phyloP scores from a whole-genome alignment of 257 asterid genomes.

The Galeopsis tetrahit region DNA sequence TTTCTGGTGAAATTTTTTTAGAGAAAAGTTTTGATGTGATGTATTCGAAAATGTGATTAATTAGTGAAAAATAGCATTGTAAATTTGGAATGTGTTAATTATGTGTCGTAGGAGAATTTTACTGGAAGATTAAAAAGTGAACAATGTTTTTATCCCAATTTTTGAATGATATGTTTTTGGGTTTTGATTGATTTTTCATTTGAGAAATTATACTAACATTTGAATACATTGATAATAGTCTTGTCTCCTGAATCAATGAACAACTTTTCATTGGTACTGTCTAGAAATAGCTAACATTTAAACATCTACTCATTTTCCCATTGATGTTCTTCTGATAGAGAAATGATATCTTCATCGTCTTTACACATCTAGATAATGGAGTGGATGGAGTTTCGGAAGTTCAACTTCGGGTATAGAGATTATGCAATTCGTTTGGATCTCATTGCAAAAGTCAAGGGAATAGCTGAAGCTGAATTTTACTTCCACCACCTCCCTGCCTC shows the following conservation, averaged over 20 bases:
- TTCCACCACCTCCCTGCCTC: conserved; percentile 52
- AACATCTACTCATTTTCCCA: neutral
- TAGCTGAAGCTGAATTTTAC: conserved; percentile 76
- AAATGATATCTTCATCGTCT: conserved; percentile 26
- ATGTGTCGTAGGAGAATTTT: neutral
- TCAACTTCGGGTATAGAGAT: conserved; percentile 47
- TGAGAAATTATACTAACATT: neutral
- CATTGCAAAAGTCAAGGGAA: conserved; percentile 59
- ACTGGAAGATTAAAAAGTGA: neutral
- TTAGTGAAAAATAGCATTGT: neutral
- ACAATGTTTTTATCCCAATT: neutral
- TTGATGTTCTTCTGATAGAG: neutral
- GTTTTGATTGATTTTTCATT: conserved; percentile 7
- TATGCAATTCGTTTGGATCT: conserved; percentile 65
- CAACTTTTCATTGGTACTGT: neutral
- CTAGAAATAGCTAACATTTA: neutral
- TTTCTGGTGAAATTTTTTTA: neutral
- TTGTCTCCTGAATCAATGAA: neutral
- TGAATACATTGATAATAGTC: neutral
- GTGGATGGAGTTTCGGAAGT: conserved; percentile 73
- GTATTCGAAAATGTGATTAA: neutral
- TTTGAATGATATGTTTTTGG: neutral
- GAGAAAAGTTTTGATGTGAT: neutral
- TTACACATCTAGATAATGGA: conserved; percentile 63
- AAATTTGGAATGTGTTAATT: neutral